A percentile compares a stretch with the other conserved stretches of the same genome.
phyloP scores from a whole-genome alignment of 306 rosid species.

The Vigna trinervia region DNA sequence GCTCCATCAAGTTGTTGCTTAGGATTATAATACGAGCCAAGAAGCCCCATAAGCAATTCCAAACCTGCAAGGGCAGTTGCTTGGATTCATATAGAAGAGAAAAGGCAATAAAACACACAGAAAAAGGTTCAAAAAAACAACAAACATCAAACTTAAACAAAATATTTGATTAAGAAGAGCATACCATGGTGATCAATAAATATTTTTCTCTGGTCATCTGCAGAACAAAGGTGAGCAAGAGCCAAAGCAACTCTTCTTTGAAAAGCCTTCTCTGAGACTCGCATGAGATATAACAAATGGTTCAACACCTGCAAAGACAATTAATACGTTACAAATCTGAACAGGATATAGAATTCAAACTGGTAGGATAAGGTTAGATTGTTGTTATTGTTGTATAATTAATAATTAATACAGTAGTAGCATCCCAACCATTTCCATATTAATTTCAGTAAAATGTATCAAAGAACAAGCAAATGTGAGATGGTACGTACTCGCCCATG shows the following conservation, averaged over 20 bases:
- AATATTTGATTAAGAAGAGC: slow-evolving; percentile 36
- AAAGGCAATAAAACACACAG: slow-evolving; percentile 1
- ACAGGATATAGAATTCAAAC: slow-evolving; percentile 19
- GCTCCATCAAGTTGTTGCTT: slow-evolving; percentile 91
- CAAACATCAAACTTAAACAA: slow-evolving; percentile 13
- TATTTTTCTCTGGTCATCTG: slow-evolving; percentile 71
- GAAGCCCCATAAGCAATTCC: slow-evolving; percentile 86
- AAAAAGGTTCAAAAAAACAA: slow-evolving; percentile 30
- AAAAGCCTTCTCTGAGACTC: slow-evolving; percentile 73
- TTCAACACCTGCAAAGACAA: slow-evolving; percentile 65
- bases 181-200: slow-evolving; percentile 79
- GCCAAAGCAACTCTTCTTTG: slow-evolving; percentile 87
- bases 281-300: slow-evolving; percentile 82
- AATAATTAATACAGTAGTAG: slow-evolving; percentile 23
- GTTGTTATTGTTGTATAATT: background rate
- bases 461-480: background rate
- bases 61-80: slow-evolving; percentile 61
- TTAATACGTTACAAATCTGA: slow-evolving; percentile 41
- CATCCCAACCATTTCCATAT: slow-evolving; percentile 8
- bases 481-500: slow-evolving; percentile 73
- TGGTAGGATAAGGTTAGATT: background rate
- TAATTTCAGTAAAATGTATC: slow-evolving; percentile 1
- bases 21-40: slow-evolving; percentile 60
- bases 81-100: slow-evolving; percentile 39
- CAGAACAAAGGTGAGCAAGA: slow-evolving; percentile 88